phyloP scores from a whole-genome alignment of 345 rosid species.

The Lumnitzera littorea region DNA sequence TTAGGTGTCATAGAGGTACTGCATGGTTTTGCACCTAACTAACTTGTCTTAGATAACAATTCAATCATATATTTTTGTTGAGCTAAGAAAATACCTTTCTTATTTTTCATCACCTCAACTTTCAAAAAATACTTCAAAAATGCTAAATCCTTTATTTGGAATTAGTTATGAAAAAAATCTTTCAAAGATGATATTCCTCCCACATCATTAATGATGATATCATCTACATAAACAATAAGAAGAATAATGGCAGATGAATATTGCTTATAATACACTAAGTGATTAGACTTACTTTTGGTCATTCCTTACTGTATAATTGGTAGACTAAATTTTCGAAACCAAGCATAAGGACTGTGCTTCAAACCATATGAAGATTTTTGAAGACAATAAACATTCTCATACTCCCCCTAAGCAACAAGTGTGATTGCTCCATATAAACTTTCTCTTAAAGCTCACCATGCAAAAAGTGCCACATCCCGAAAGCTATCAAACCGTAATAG shows the following conservation, averaged over 20 bases:
- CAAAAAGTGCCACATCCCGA: too few relatives aligned
- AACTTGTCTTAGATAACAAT: background rate
- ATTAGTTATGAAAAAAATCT: background rate
- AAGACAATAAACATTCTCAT: background rate
- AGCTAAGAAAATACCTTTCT: background rate
- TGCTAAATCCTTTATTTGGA: background rate
- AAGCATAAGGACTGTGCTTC: background rate
- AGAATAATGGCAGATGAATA: background rate
- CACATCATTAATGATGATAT: background rate
- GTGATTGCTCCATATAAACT: too few relatives aligned
- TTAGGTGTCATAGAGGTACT: background rate
- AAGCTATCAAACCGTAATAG: too few relatives aligned
- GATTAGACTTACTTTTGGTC: background rate
- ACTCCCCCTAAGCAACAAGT: background rate
- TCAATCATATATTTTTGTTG: background rate
- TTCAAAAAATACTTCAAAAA: background rate
- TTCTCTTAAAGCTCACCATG: too few relatives aligned
- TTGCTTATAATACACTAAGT: background rate
- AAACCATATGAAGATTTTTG: background rate
- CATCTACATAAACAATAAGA: background rate
- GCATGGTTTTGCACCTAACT: background rate
- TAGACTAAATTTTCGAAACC: background rate
- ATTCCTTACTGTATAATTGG: background rate
- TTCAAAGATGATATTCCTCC: background rate
- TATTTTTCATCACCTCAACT: background rate